phyloP scores from a whole-genome alignment of 306 rosid genomes.

The Dalbergia oliveri region DNA sequence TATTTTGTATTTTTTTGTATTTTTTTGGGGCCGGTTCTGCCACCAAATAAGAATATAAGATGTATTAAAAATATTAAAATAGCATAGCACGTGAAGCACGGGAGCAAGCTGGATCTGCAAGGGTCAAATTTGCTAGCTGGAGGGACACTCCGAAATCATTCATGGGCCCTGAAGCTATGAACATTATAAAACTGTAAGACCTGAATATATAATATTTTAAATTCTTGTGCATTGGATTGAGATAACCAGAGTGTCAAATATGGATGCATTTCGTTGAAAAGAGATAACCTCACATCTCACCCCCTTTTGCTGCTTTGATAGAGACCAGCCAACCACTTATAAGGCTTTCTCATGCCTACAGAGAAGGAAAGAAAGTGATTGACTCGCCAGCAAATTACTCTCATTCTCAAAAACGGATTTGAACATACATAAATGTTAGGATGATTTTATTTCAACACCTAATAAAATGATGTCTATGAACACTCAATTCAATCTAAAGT shows the following conservation, averaged over 20 bases:
- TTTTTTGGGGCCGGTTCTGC: too few species aligned
- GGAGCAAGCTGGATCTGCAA: slow-evolving; percentile 47
- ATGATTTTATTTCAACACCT: too few species aligned
- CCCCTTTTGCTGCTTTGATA: neutral
- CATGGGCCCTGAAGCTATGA: slow-evolving; percentile 38
- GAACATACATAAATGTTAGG: neutral
- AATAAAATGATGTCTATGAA: too few species aligned
- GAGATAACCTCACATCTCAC: neutral
- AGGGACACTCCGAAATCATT: slow-evolving; percentile 42
- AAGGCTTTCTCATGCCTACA: neutral
- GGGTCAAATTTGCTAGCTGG: slow-evolving; percentile 45
- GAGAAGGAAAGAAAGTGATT: neutral
- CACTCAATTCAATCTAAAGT: too few species aligned
- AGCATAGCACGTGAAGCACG: neutral
- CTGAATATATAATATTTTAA: neutral
- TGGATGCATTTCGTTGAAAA: neutral
- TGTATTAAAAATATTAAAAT: neutral
- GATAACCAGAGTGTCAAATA: neutral
- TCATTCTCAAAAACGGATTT: neutral
- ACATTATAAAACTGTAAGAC: neutral
- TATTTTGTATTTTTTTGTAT: too few species aligned
- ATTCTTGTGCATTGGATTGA: neutral
- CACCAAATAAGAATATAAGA: too few species aligned
- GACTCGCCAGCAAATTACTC: too few species aligned
- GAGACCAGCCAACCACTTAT: neutral